phyloP scores from a whole-genome alignment of 1,284 basidiomycete genomes.

The Cryptococcus amylolentus region DNA sequence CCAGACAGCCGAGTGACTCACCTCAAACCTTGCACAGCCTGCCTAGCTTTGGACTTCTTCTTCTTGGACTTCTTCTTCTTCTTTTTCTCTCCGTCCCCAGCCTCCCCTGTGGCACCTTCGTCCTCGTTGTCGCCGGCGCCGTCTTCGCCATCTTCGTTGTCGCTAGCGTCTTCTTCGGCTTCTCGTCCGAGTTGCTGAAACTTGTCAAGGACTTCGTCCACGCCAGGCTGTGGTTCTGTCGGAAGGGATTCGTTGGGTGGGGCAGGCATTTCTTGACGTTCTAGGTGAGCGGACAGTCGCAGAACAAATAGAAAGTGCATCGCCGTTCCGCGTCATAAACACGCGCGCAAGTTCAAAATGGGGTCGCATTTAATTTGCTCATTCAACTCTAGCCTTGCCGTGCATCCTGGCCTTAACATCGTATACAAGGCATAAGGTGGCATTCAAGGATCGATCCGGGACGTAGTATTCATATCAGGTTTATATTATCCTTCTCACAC shows the following conservation, averaged over 20 bases:
- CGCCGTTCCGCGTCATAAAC: too few relatives aligned
- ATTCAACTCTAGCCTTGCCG: too few relatives aligned
- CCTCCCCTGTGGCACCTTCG: constrained; percentile 20
- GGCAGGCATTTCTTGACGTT: background rate
- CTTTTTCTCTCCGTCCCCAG: constrained; percentile 27
- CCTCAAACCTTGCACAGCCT: constrained; percentile 45
- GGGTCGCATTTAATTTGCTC: too few relatives aligned
- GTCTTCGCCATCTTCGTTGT: constrained; percentile 28
- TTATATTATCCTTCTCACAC: too few relatives aligned
- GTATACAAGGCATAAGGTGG: too few relatives aligned
- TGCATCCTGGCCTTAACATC: too few relatives aligned
- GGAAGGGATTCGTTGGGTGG: background rate
- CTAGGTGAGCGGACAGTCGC: too few relatives aligned
- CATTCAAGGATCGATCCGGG: too few relatives aligned
- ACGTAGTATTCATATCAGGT: too few relatives aligned
- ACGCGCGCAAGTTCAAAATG: too few relatives aligned
- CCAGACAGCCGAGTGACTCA: constrained; percentile 13
- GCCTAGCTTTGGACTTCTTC: constrained; percentile 47
- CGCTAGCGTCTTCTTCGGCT: constrained; percentile 20
- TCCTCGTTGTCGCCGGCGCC: constrained; percentile 25
- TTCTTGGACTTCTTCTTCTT: constrained; percentile 50
- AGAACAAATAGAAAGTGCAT: too few relatives aligned
- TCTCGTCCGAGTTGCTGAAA: constrained; percentile 30
- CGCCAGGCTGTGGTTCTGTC: constrained; percentile 1
- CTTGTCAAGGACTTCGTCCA: constrained; percentile 34